Evolutionary conservation across 176 grass and related monocot species (phyloP).

Genomic region (Calamus simplicifolius): DNA sequence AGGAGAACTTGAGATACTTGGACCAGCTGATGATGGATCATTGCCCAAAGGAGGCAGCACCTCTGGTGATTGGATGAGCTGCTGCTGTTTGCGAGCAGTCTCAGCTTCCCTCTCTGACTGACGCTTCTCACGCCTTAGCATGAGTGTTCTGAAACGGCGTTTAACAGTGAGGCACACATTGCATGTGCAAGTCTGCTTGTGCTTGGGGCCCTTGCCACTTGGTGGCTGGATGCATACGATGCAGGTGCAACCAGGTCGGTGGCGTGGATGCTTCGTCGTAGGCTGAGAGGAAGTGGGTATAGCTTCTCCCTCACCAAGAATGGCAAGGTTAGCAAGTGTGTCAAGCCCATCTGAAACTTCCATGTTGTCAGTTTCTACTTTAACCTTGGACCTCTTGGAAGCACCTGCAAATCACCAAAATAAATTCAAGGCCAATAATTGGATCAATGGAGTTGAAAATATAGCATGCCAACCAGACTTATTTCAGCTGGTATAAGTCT

Average conservation of each 20-base stretch:
- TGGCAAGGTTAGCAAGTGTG: conserved; percentile 94
- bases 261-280: conserved; percentile 86
- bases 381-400: conserved; percentile 52
- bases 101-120: conserved; percentile 42
- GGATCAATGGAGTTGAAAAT: no score
- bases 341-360: conserved; percentile 67
- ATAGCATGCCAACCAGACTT: no score
- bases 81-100: conserved; percentile 27
- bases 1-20: conserved; percentile 8
- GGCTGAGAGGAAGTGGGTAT: conserved; percentile 41
- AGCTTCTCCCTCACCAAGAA: conserved; percentile 79
- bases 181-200: conserved; percentile 84
- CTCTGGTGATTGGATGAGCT: conserved; percentile 28
- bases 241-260: conserved; percentile 89
- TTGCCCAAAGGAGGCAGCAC: conserved; percentile 10
- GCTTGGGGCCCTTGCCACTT: conserved; percentile 97
- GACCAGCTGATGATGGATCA: background rate
- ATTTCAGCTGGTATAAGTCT: no score
- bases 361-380: conserved; percentile 38
- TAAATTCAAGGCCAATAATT: no score
- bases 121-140: conserved; percentile 79
- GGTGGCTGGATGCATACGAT: conserved; percentile 99
- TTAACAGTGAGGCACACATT: conserved; percentile 95
- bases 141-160: conserved; percentile 86
- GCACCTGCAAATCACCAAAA: conserved; percentile 28